Base-by-base conservation (phyloP, 208 protist genomes). In the Herpetomonas samuelpessoai region DNA sequence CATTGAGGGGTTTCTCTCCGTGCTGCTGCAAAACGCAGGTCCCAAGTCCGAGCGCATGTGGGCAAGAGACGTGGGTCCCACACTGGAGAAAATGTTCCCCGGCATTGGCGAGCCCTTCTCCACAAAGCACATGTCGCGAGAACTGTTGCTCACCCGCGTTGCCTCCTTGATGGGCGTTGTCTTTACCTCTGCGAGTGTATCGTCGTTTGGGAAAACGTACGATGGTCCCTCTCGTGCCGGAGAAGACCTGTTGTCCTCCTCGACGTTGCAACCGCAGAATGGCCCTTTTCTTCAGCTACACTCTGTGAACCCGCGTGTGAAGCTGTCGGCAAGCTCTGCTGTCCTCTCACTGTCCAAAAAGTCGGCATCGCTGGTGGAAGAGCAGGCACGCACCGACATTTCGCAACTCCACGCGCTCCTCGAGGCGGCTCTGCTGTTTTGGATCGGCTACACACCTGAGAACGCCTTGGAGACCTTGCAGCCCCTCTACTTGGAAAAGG, bases 381-480 rank as follows among this genome's bases (percentile, higher is more conserved):
- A 49, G 10, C 59, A 57, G 0, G 57, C 41, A 7, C 55, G 65
- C n/a, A 48, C 27, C 0, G 61, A 68, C 18, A 26, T 28, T 10
- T 24, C 62, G 56, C 50, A 45, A 6, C 44, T 78, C 10, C 39
- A 55, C 25, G 10, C 21, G 3, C 60, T 79, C 0, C 41, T 82
- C 3, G 86, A 82, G 41, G 50, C 65, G 2, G 50, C 91, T 35
- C 57, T 95, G n/a, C 68, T 95, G 2, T 95, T 95, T 57, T 95
- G 88, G 88, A 89, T 92, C 56, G 88, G 84, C 10, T 68, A 77
- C 59, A 67, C 88, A 18, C 75, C 73, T 3, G 64, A 67, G 2
- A 57, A 61, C 21, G 64, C 70, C 21, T 49, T 66, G 12, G 77
- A 84, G 53, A 50, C 9, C 0, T 48, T 57, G 28, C 79, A 94